These are phyloP conservation scores for Salix koriyanagi DNA, from an alignment of 345 rosid genomes.

Conservation along the genomic window DNA sequence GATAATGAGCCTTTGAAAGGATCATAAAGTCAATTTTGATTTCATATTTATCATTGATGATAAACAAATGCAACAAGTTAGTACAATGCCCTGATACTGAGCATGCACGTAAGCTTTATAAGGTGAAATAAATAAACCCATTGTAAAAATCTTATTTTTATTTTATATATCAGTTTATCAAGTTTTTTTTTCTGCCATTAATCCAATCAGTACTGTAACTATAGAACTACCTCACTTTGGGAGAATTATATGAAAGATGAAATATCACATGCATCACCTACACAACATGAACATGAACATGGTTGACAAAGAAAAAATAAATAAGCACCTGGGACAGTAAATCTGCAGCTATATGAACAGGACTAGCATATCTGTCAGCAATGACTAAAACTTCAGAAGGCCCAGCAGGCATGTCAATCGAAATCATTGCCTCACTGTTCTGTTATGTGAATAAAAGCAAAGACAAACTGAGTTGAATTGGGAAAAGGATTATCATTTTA, in stretches of 20 bases:
- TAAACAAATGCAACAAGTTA: not conserved
- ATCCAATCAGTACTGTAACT: no score
- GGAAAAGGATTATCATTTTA: not conserved
- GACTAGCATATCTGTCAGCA: slow-evolving; percentile 76
- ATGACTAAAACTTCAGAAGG: slow-evolving; percentile 95
- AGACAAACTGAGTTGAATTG: not conserved
- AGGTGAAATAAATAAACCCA: not conserved
- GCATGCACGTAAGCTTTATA: not conserved
- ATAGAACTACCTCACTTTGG: not conserved
- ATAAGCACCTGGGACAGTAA: slow-evolving; percentile 77
- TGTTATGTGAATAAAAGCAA: slow-evolving; percentile 22
- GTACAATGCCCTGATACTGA: not conserved
- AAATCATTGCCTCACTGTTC: slow-evolving; percentile 98
- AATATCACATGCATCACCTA: not conserved
- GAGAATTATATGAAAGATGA: not conserved
- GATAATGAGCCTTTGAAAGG: not conserved
- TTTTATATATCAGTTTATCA: not conserved
- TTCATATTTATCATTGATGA: not conserved
- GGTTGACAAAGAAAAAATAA: not conserved
- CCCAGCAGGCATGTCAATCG: slow-evolving; percentile 99
- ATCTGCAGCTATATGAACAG: slow-evolving; percentile 90
- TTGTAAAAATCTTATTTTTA: not conserved
- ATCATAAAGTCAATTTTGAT: not conserved
- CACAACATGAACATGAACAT: not conserved
- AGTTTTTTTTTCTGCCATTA: no score